Evolutionary conservation across 176 grass and related monocot species (phyloP).

Genomic region (Aegilops tauschii): DNA sequence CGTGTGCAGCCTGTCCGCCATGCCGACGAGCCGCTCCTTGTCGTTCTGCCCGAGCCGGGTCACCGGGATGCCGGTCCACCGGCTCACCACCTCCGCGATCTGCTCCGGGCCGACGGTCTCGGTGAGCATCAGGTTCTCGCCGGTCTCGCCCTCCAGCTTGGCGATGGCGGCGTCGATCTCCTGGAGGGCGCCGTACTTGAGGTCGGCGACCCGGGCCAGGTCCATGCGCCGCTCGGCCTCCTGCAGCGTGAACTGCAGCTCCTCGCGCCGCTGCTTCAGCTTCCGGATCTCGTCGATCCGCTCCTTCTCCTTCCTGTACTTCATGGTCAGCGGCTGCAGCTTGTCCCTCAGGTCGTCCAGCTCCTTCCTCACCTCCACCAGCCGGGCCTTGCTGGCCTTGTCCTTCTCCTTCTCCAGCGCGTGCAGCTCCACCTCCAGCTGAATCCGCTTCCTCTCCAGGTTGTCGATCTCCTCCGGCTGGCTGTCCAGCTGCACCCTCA

Average conservation of each 20-base stretch:
- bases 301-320: slow-evolving; percentile 78
- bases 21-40: slow-evolving; percentile 61
- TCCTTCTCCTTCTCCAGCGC: slow-evolving; percentile 90
- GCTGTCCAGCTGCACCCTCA: slow-evolving; percentile 80
- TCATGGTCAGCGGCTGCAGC: slow-evolving; percentile 73
- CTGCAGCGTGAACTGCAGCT: slow-evolving; percentile 58
- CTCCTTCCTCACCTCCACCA: slow-evolving; percentile 68
- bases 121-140: slow-evolving; percentile 77
- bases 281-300: slow-evolving; percentile 77
- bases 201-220: slow-evolving; percentile 65
- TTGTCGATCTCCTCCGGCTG: slow-evolving; percentile 86
- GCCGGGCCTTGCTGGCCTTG: slow-evolving; percentile 70
- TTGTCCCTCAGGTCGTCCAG: slow-evolving; percentile 83
- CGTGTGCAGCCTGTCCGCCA: slow-evolving; percentile 64
- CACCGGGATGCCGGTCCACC: slow-evolving; percentile 88
- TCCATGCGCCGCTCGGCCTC: slow-evolving; percentile 80
- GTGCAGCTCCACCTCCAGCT: slow-evolving; percentile 76
- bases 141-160: slow-evolving; percentile 65
- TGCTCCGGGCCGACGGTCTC: slow-evolving; percentile 78
- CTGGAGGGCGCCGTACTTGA: slow-evolving; percentile 58
- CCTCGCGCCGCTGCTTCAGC: slow-evolving; percentile 58
- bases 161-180: slow-evolving; percentile 67
- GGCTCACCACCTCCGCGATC: slow-evolving; percentile 79
- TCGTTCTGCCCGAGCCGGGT: slow-evolving; percentile 86
- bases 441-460: slow-evolving; percentile 73